These are phyloP conservation scores for Lagenidium giganteum DNA, from an alignment of 352 stramenopile species.

Conservation along the genomic window DNA sequence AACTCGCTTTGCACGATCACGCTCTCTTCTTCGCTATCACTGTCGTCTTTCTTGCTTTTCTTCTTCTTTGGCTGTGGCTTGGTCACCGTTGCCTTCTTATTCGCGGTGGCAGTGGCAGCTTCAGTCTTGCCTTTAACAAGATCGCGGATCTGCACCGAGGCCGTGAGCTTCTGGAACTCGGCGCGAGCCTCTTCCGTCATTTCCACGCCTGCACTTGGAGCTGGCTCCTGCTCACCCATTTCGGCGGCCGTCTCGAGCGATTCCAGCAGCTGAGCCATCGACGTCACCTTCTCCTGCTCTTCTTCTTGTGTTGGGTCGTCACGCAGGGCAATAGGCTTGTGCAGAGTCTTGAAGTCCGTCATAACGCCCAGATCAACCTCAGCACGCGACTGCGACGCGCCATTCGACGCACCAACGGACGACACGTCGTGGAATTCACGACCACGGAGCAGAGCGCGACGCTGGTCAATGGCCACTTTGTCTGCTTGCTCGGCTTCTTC, in stretches of 20 bases:
- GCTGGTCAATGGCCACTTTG: slow-evolving; percentile 51
- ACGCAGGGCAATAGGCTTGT: slow-evolving; percentile 68
- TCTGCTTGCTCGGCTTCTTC: slow-evolving; percentile 72
- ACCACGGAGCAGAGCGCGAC: slow-evolving; percentile 64
- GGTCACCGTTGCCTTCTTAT: slow-evolving; percentile 4
- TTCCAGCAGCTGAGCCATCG: slow-evolving; percentile 66
- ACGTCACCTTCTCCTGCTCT: slow-evolving; percentile 45
- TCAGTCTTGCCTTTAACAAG: slow-evolving; percentile 31
- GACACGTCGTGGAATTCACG: slow-evolving; percentile 67
- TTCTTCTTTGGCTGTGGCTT: slow-evolving; percentile 4
- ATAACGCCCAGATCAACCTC: slow-evolving; percentile 75
- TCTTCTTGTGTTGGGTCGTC: slow-evolving; percentile 55
- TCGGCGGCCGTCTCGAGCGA: slow-evolving; percentile 65
- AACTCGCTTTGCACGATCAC: slow-evolving; percentile 79
- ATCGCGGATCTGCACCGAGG: slow-evolving; percentile 33
- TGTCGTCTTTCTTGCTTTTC: slow-evolving; percentile 22
- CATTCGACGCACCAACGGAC: slow-evolving; percentile 22
- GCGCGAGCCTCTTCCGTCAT: slow-evolving; percentile 33
- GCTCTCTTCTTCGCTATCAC: slow-evolving; percentile 69
- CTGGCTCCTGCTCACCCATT: slow-evolving; percentile 13
- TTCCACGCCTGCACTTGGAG: slow-evolving; percentile 11
- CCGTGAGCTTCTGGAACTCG: slow-evolving; percentile 62
- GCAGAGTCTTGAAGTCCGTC: slow-evolving; percentile 75
- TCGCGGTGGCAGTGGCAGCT: neutral
- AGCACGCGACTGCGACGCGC: slow-evolving; percentile 23